Conservation (phyloP, 2,329 filamentous ascomycete species). For the Diaporthe eres region DNA sequence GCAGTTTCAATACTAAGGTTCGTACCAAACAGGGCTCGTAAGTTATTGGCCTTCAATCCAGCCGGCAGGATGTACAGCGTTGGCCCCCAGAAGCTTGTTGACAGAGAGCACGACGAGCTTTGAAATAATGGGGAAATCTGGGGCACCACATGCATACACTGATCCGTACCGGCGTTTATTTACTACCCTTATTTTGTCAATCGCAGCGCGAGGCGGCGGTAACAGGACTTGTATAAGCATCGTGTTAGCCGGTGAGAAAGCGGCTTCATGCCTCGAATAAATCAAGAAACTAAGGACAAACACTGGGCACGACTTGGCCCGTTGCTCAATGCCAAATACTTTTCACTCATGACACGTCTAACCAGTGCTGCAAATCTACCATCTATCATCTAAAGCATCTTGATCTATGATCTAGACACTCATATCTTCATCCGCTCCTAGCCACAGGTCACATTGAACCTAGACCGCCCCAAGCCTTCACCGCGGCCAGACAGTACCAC, state of each 20-base stretch:
- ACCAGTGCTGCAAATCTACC: neutral
- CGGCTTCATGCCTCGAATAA: neutral
- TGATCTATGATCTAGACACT: conserved; percentile 4
- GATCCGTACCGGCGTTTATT: neutral
- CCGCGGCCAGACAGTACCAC: no score
- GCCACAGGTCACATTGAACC: no score
- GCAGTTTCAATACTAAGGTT: neutral
- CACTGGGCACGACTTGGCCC: neutral
- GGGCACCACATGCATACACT: neutral
- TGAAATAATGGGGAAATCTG: neutral
- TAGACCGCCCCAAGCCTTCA: neutral
- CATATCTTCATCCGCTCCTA: neutral
- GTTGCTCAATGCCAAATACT: neutral
- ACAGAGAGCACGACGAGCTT: neutral
- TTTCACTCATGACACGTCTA: neutral
- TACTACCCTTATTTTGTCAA: neutral
- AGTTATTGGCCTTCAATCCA: neutral
- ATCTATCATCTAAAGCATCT: conserved; percentile 1
- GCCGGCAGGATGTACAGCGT: neutral
- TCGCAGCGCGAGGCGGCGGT: no score
- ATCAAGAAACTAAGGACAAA: neutral
- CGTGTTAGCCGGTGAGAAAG: neutral
- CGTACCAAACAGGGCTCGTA: neutral
- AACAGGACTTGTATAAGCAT: neutral
- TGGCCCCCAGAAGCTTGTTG: neutral